A percentile compares a stretch with the other conserved stretches of the same genome.
Evolutionary conservation across 2,329 filamentous ascomycete species (phyloP).

Genomic region (Pyrenophora teres): DNA sequence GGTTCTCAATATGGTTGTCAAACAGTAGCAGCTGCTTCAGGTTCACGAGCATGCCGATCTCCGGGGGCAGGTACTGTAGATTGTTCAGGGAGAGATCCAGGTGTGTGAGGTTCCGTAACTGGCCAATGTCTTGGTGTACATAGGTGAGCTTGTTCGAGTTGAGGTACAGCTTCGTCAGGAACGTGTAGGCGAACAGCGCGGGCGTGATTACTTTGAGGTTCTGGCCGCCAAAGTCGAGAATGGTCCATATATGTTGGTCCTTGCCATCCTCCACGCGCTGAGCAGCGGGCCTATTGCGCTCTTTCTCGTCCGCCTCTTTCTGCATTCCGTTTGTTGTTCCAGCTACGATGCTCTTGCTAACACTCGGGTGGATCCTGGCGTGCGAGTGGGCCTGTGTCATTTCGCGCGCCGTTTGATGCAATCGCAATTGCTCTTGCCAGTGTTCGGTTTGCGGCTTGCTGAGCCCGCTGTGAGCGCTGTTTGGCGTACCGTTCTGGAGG

Average conservation of each 20-base stretch:
- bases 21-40: constrained; percentile 84
- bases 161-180: constrained; percentile 89
- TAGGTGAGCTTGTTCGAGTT: constrained; percentile 87
- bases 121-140: constrained; percentile 80
- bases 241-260: constrained; percentile 79
- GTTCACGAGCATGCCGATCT: constrained; percentile 96
- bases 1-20: constrained; percentile 81
- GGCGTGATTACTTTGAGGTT: constrained; percentile 81
- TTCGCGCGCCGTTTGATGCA: constrained; percentile 75
- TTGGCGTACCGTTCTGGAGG: constrained; percentile 64
- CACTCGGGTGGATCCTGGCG: constrained; percentile 70
- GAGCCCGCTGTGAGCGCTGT: constrained; percentile 59
- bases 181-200: constrained; percentile 81
- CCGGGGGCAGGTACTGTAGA: constrained; percentile 77
- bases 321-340: constrained; percentile 56
- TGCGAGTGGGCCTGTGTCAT: constrained; percentile 75
- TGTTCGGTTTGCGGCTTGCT: constrained; percentile 68
- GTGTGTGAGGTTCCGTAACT: constrained; percentile 77
- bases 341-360: constrained; percentile 69
- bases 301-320: constrained; percentile 59
- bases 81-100: constrained; percentile 91
- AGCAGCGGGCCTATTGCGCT: constrained; percentile 68
- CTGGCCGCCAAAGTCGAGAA: constrained; percentile 94
- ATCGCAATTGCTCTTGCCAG: constrained; percentile 85
- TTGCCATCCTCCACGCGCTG: constrained; percentile 52